Evolutionary conservation across 1,139 yeast species (phyloP).

Genomic region (Blastobotrys illinoisensis): DNA sequence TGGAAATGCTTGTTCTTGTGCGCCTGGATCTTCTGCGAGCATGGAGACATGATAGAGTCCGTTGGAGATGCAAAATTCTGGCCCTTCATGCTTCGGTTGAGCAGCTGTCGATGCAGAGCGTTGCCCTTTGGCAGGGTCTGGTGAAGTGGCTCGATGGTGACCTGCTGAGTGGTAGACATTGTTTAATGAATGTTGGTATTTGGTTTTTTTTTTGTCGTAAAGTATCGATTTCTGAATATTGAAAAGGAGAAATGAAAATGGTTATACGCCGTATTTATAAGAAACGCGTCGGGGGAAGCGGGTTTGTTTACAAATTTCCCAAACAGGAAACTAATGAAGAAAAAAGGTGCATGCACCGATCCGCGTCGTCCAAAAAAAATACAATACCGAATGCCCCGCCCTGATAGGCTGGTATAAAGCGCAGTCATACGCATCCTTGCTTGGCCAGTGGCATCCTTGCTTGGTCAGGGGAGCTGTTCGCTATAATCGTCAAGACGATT

Average conservation of each 20-base stretch:
- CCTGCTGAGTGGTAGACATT: conserved; percentile 8
- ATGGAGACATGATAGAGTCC: conserved; percentile 51
- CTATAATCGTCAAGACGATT: too few relatives aligned
- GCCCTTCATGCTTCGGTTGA: conserved; percentile 8
- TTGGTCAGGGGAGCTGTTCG: too few relatives aligned
- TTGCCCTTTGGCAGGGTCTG: conserved; percentile 10
- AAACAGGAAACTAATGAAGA: neutral
- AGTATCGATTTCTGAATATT: neutral
- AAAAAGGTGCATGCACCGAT: neutral
- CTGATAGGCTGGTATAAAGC: neutral
- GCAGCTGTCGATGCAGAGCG: conserved; percentile 10
- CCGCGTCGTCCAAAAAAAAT: neutral
- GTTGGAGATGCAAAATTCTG: conserved; percentile 51
- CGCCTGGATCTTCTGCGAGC: conserved; percentile 48
- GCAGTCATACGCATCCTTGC: neutral
- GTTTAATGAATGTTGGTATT: neutral
- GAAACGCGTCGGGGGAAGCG: neutral
- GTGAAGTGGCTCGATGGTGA: conserved; percentile 18
- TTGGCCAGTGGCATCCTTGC: neutral
- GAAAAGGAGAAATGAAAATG: neutral
- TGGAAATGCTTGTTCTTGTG: conserved; percentile 41
- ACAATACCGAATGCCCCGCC: neutral
- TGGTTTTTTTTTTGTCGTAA: neutral
- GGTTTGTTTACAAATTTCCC: conserved; percentile 1
- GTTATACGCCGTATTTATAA: neutral